Base-by-base conservation (phyloP, 1,284 basidiomycete species). In the Ustilago loliicola region DNA sequence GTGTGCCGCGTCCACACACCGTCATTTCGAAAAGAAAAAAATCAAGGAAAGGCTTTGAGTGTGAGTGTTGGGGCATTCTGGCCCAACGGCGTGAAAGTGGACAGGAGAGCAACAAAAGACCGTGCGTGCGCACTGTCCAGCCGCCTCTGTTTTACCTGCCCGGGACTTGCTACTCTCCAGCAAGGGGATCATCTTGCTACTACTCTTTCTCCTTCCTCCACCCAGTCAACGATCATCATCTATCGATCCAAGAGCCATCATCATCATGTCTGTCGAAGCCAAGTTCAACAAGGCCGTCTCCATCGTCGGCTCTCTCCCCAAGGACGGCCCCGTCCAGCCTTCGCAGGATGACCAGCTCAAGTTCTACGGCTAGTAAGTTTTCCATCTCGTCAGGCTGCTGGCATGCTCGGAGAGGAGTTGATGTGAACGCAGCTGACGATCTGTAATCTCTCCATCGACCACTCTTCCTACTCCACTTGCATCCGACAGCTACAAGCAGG, bases 401-500 rank as follows among this genome's bases (percentile, higher is more conserved):
- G 19, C 7, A 45, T 45, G 42, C 27, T 25, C 21, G 9, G 3
- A 7, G n/a, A 21, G 19, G 6, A 40, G 11, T 45, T 45, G 19
- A 7, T 9, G 21, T 17, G 42, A 45, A 21, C 42, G 11, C 17
- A 5, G 42, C 42, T 45, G 42, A 45, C 42, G 11, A 9, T 19
- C 17, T 34, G 13, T 21, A 19, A 17, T 19, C 4, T 17, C 32
- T 40, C 8, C 21, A 11, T 38, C 25, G 36, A 54, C 47, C 1
- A 32, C 7, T 30, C 4, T 29, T 30, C n/a, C 19, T 19, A n/a
- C 38, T n/a, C 21, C 38, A n/a, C n/a, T 9, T 19, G 3, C 51
- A 21, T n/a, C 15, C 56, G 17, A 40, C 75, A 80, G 74, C 63
- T 85, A 71, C 83, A 86, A 86, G 82, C 85, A 86, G 80, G 84